Percentiles rank a stretch among this genome's conserved stretches.
These are phyloP conservation scores for Geotrichum histeridarum DNA, from an alignment of 1,139 yeast genomes.

Conservation along the genomic window DNA sequence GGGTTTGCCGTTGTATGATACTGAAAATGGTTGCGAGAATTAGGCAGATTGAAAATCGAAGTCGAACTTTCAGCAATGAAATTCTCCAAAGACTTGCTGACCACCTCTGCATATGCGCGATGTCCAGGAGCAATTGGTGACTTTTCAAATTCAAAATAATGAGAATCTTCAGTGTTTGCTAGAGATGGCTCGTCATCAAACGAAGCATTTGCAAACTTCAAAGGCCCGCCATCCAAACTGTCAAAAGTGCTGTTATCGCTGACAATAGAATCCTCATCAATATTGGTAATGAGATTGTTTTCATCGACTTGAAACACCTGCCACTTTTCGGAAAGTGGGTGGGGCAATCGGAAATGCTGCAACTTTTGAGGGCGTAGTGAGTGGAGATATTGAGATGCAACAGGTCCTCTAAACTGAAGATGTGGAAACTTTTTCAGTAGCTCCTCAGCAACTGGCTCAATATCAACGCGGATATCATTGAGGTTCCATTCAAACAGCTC, in stretches of 20 bases:
- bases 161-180: slow-evolving; percentile 1
- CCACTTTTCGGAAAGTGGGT: slow-evolving; percentile 35
- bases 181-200: slow-evolving; percentile 2
- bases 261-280: slow-evolving; percentile 20
- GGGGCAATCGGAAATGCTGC: slow-evolving; percentile 27
- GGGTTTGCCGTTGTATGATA: not conserved
- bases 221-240: slow-evolving; percentile 11
- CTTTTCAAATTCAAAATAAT: slow-evolving; percentile 14
- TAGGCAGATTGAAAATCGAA: not conserved
- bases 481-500: slow-evolving; percentile 35
- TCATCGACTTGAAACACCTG: slow-evolving; percentile 35
- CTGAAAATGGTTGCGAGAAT: not conserved
- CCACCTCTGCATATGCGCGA: slow-evolving; percentile 13
- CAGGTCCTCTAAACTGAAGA: slow-evolving; percentile 24
- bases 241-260: not conserved
- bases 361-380: slow-evolving; percentile 27
- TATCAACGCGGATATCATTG: slow-evolving; percentile 34
- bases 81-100: slow-evolving; percentile 10
- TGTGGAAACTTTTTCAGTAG: slow-evolving; percentile 31
- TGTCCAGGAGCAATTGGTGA: slow-evolving; percentile 14
- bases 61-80: slow-evolving; percentile 15
- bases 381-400: slow-evolving; percentile 21
- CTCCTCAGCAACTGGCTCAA: slow-evolving; percentile 37
- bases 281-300: slow-evolving; percentile 31
- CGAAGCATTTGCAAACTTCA: not conserved